Evolutionary conservation across 2,329 filamentous ascomycete genomes (phyloP).

Genomic region (Hirsutella thompsonii): DNA sequence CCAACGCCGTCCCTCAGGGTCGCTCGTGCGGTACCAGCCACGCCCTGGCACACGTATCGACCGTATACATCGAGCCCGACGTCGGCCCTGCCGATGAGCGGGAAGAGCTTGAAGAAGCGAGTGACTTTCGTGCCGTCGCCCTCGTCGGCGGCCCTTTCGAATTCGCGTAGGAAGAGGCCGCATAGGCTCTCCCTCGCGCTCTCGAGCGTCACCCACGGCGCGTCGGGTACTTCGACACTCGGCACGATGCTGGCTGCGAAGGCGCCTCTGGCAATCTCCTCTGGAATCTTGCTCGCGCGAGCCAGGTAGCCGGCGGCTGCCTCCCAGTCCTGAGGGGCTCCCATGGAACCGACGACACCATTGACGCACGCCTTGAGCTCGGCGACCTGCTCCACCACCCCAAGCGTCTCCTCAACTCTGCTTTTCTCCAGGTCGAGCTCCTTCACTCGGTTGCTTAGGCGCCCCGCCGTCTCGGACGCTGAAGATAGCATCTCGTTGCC

Average conservation of each 20-base stretch:
- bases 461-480: conserved; percentile 72
- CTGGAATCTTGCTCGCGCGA: conserved; percentile 68
- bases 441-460: conserved; percentile 78
- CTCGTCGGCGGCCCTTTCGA: conserved; percentile 79
- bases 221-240: conserved; percentile 87
- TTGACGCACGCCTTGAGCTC: conserved; percentile 95
- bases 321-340: conserved; percentile 96
- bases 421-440: conserved; percentile 83
- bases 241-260: conserved; percentile 92
- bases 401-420: conserved; percentile 77
- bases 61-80: conserved; percentile 92
- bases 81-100: conserved; percentile 77
- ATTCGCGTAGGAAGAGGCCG: conserved; percentile 82
- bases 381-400: conserved; percentile 88
- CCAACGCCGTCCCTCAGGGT: conserved; percentile 61
- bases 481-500: conserved; percentile 83
- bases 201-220: conserved; percentile 76
- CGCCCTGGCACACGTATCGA: conserved; percentile 88
- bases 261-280: conserved; percentile 64
- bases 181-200: conserved; percentile 82
- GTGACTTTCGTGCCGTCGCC: conserved; percentile 85
- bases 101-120: conserved; percentile 95
- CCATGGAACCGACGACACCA: conserved; percentile 92
- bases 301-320: conserved; percentile 83
- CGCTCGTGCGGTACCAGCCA: conserved; percentile 68